Evolutionary conservation across 495 filamentous ascomycete genomes (phyloP).

Genomic region (Penicillium paradoxum): DNA sequence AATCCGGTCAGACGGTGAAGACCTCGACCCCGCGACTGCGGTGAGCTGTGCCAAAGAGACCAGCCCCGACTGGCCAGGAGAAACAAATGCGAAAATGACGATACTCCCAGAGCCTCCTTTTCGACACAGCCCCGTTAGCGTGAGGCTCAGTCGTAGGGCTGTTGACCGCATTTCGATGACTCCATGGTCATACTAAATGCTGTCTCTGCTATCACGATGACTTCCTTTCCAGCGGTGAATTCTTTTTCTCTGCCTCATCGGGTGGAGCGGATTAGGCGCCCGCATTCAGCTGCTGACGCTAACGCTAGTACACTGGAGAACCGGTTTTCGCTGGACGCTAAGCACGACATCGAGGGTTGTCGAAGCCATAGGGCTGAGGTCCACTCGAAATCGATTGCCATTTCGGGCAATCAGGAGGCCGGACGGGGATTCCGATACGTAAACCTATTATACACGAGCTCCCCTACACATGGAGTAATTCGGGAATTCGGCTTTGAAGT

Average conservation of each 20-base stretch:
- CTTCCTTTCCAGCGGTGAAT: background rate
- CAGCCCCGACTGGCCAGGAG: no score
- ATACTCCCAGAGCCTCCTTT: no score
- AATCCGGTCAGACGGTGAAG: background rate
- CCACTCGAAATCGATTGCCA: background rate
- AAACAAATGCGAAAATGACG: no score
- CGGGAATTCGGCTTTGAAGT: no score
- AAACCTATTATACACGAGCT: no score
- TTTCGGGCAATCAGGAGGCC: background rate
- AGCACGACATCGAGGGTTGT: background rate
- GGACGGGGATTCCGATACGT: background rate
- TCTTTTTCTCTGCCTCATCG: background rate
- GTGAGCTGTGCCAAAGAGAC: no score
- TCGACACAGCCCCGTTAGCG: background rate
- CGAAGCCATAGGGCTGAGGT: background rate
- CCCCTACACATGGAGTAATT: no score
- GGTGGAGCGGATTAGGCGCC: constrained; percentile 17
- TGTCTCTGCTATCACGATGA: background rate
- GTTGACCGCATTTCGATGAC: background rate
- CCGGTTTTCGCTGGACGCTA: background rate
- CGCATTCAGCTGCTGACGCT: constrained; percentile 28
- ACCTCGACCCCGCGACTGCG: no score
- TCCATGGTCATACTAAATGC: background rate
- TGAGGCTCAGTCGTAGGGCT: background rate
- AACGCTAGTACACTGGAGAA: background rate